Evolutionary conservation across 2,329 filamentous ascomycete species (phyloP), one percentile per base, ranked within the genome.

Genomic region (Alternaria metachromatica): DNA sequence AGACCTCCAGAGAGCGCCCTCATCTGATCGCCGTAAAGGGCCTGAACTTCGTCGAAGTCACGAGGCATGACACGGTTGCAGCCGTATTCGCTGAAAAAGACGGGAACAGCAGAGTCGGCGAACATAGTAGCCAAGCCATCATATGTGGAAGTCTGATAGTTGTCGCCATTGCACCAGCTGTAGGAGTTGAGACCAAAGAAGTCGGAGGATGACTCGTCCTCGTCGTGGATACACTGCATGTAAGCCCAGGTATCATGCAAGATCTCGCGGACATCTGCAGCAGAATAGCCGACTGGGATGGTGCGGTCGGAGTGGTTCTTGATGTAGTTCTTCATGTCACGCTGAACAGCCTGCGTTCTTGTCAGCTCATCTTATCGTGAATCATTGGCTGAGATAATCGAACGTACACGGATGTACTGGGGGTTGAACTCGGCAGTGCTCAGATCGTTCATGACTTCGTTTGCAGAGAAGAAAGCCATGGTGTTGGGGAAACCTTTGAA

Each of bases 81-180:
- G 64, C 92, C 92, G 72, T 89, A 90, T 76, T 96, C 92, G 67
- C 90, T 92, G 84, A 92, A 94, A 85, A 95, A 95, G 72, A 94
- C 85, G 30, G 92, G 92, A 41, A 94, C 86, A 15, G 89, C 87
- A 43, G 86, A 87, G 67, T 84, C 84, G 71, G 84, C 80, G 83
- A 95, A 93, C 77, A 89, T 87, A 3, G 82, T 77, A 51, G 91
- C 88, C 37, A 93, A 83, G 18, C 84, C 81, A 69, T 90, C 82
- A 77, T 90, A 93, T 37, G 87, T 73, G 10, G 77, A 88, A 55
- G 84, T 86, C 60, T 86, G 78, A 79, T 87, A 92, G 51, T 86
- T 88, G 58, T 88, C 82, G 57, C 86, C 87, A 72, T 91, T 92
- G 85, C 91, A 93, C 77, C 90, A 92, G 80, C 90, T 91, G 81